Evolutionary conservation across 2,329 filamentous ascomycete genomes (phyloP).

Genomic region (Tolypocladium ovalisporum): DNA sequence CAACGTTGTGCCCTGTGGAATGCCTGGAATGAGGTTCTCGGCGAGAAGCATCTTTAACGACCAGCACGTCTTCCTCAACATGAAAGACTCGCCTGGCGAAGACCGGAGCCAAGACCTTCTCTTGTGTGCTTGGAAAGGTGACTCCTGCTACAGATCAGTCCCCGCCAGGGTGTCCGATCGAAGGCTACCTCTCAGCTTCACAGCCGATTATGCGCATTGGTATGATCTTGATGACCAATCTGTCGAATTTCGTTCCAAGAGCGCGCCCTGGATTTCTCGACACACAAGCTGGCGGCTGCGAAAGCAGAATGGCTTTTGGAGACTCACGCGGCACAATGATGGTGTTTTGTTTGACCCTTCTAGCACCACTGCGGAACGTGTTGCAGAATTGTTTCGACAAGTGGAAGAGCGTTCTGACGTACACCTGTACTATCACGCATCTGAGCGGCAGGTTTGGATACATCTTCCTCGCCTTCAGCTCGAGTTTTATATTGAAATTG

Average conservation of each 20-base stretch:
- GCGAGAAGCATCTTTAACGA: slow-evolving; percentile 17
- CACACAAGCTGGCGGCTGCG: slow-evolving; percentile 12
- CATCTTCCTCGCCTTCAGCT: slow-evolving; percentile 36
- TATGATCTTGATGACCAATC: slow-evolving; percentile 17
- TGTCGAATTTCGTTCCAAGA: slow-evolving; percentile 20
- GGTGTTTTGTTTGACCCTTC: background rate
- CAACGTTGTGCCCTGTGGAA: slow-evolving; percentile 29
- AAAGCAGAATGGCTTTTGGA: slow-evolving; percentile 6
- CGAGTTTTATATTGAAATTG: slow-evolving; percentile 27
- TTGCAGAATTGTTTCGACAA: background rate
- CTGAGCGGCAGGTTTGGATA: slow-evolving; percentile 18
- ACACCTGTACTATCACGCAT: background rate
- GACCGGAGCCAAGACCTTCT: slow-evolving; percentile 12
- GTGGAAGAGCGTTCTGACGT: background rate
- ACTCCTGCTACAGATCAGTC: slow-evolving; percentile 15
- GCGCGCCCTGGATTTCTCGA: slow-evolving; percentile 14
- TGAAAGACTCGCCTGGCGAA: slow-evolving; percentile 4
- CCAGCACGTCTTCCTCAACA: slow-evolving; percentile 23
- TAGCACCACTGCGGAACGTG: background rate
- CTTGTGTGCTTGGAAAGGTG: slow-evolving; percentile 12
- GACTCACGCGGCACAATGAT: slow-evolving; percentile 4
- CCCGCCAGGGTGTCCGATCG: slow-evolving; percentile 16
- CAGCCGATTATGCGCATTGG: slow-evolving; percentile 33
- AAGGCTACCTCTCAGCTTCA: slow-evolving; percentile 25
- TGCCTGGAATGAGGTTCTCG: slow-evolving; percentile 29